Percentiles rank a stretch among this genome's conserved stretches.
Evolutionary conservation across 2,329 filamentous ascomycete genomes (phyloP).

Genomic region (Volutella citrinella): DNA sequence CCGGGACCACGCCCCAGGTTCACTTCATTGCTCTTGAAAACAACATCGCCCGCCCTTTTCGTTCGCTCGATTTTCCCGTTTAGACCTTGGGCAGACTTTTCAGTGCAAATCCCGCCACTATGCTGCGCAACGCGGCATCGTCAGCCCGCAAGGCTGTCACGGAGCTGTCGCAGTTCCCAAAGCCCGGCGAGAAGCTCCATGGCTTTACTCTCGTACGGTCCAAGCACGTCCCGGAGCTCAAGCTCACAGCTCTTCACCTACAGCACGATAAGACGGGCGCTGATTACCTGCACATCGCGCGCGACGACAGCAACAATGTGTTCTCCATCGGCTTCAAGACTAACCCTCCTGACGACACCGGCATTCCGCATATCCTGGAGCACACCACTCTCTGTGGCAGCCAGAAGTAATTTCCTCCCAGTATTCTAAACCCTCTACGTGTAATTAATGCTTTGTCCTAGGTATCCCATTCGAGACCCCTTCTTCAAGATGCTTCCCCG

Average conservation of each 20-base stretch:
- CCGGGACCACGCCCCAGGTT: too few relatives aligned
- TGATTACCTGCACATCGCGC: conserved; percentile 91
- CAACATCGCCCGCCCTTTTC: too few relatives aligned
- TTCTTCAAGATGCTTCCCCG: conserved; percentile 99
- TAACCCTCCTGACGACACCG: conserved; percentile 93
- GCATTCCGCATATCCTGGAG: conserved; percentile 94
- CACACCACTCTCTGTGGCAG: conserved; percentile 96
- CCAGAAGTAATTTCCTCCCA: conserved; percentile 84
- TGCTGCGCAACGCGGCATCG: conserved; percentile 53
- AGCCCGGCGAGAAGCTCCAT: conserved; percentile 80
- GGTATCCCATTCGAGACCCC: conserved; percentile 94
- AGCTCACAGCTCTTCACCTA: conserved; percentile 85
- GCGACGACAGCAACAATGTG: conserved; percentile 98
- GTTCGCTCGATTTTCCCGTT: too few relatives aligned
- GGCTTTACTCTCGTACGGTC: conserved; percentile 88
- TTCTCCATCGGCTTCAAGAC: conserved; percentile 99
- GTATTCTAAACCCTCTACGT: conserved; percentile 18
- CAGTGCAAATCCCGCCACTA: conserved; percentile 26
- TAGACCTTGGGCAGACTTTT: too few relatives aligned
- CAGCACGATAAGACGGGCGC: conserved; percentile 94
- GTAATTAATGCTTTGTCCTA: conserved; percentile 35
- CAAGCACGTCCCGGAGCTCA: conserved; percentile 91
- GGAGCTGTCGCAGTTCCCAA: conserved; percentile 71
- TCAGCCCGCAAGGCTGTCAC: conserved; percentile 64
- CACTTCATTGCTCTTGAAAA: too few relatives aligned